Evolutionary conservation across 257 asterid genomes (phyloP).

Genomic region (Galeopsis tetrahit): DNA sequence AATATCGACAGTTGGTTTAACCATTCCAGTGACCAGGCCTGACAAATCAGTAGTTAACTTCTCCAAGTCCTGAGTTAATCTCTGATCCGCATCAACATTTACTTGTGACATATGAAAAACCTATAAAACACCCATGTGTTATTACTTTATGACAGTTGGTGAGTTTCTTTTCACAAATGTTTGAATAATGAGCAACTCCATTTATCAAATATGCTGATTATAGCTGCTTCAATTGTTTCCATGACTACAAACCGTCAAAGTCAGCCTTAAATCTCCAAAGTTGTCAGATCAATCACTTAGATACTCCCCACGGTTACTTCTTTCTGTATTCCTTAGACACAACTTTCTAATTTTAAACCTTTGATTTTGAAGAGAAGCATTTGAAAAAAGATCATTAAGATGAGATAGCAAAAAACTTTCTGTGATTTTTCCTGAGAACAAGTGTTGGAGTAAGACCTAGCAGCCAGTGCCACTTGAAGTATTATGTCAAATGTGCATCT

Average conservation of each 20-base stretch:
- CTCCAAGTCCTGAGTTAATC: slow-evolving; percentile 97
- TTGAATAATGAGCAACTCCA: slow-evolving; percentile 27
- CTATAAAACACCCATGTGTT: slow-evolving; percentile 44
- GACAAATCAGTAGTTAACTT: slow-evolving; percentile 91
- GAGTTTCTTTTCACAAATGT: slow-evolving; percentile 22
- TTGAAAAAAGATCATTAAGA: not conserved
- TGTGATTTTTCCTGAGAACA: not conserved
- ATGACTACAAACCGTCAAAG: slow-evolving; percentile 20
- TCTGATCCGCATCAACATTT: slow-evolving; percentile 93
- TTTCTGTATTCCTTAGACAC: slow-evolving; percentile 21
- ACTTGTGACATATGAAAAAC: slow-evolving; percentile 73
- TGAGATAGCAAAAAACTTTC: not conserved
- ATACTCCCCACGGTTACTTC: slow-evolving; percentile 1
- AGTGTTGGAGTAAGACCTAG: slow-evolving; percentile 14
- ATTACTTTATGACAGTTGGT: slow-evolving; percentile 19
- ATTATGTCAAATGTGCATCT: slow-evolving; percentile 16
- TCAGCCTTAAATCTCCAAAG: slow-evolving; percentile 23
- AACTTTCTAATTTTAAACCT: slow-evolving; percentile 9
- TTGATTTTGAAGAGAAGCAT: slow-evolving; percentile 17
- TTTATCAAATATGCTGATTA: slow-evolving; percentile 13
- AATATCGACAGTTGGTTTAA: slow-evolving; percentile 96
- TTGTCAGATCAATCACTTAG: slow-evolving; percentile 32
- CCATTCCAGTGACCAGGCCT: slow-evolving; percentile 99
- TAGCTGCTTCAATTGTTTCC: slow-evolving; percentile 19
- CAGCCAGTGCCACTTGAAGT: slow-evolving; percentile 23